Percentiles rank a stretch among this genome's conserved stretches.
These are phyloP conservation scores for Pyronema domesticum DNA, from an alignment of 495 filamentous ascomycete genomes.

Conservation along the genomic window DNA sequence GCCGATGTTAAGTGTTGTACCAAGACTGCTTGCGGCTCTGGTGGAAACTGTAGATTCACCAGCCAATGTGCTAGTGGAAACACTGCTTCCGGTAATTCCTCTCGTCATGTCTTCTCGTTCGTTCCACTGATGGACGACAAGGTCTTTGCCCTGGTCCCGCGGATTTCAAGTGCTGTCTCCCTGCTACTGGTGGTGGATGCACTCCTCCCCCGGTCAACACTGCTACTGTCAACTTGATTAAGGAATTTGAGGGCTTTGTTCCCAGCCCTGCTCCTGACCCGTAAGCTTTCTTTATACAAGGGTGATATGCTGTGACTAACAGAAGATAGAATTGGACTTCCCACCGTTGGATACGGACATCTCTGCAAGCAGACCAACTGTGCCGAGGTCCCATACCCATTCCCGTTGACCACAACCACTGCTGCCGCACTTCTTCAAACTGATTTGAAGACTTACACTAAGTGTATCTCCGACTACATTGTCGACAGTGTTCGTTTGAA, in stretches of 20 bases:
- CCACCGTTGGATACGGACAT: slow-evolving; percentile 36
- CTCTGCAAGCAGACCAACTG: slow-evolving; percentile 29
- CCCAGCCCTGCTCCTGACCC: slow-evolving; percentile 7
- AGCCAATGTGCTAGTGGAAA: too few species aligned
- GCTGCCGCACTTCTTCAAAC: slow-evolving; percentile 28
- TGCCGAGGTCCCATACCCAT: slow-evolving; percentile 29
- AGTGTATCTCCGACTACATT: not conserved
- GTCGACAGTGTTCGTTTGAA: not conserved
- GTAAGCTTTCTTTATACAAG: too few species aligned
- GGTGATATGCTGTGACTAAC: slow-evolving; percentile 3
- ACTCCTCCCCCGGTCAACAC: slow-evolving; percentile 26
- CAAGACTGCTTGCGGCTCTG: too few species aligned
- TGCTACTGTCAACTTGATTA: slow-evolving; percentile 27
- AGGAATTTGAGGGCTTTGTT: slow-evolving; percentile 28
- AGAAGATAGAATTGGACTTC: slow-evolving; percentile 30
- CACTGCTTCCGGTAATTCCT: too few species aligned
- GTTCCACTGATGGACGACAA: too few species aligned
- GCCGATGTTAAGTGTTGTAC: too few species aligned
- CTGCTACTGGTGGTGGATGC: slow-evolving; percentile 6
- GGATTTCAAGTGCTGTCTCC: too few species aligned
- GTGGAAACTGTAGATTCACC: too few species aligned
- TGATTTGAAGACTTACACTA: slow-evolving; percentile 27
- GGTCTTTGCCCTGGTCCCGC: too few species aligned
- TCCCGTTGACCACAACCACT: slow-evolving; percentile 28
- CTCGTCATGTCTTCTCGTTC: too few species aligned